Conservation (phyloP, 2,329 filamentous ascomycete genomes). For the Hysterium pulicare region DNA sequence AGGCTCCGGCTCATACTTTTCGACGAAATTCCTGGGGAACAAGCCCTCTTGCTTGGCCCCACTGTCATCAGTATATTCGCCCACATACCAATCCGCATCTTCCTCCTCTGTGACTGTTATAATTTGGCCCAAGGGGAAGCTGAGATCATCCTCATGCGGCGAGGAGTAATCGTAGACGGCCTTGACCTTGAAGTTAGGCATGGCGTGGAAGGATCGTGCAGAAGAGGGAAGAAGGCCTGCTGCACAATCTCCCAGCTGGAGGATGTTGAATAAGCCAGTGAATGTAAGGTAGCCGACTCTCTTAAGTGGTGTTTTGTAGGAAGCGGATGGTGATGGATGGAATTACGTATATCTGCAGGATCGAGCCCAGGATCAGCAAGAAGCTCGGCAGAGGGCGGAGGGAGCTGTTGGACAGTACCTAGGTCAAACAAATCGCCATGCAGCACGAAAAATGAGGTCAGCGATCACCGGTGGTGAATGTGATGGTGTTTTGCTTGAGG, state of each 20-base stretch:
- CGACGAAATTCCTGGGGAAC: slow-evolving; percentile 96
- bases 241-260: too few relatives aligned
- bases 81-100: slow-evolving; percentile 89
- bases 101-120: slow-evolving; percentile 92
- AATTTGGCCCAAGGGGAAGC: slow-evolving; percentile 79
- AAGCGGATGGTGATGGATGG: not conserved
- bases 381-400: too few relatives aligned
- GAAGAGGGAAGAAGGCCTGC: too few relatives aligned
- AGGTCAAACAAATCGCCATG: too few relatives aligned
- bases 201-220: slow-evolving; percentile 8
- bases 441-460: too few relatives aligned
- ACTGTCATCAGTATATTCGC: slow-evolving; percentile 75
- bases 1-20: slow-evolving; percentile 87
- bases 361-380: too few relatives aligned
- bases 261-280: slow-evolving; percentile 1
- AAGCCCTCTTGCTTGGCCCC: slow-evolving; percentile 79
- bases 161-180: slow-evolving; percentile 93
- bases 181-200: slow-evolving; percentile 77
- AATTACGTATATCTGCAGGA: slow-evolving; percentile 4
- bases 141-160: slow-evolving; percentile 90
- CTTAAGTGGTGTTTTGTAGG: not conserved
- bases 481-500: too few relatives aligned
- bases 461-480: too few relatives aligned
- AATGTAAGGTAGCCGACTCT: too few relatives aligned
- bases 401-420: too few relatives aligned